A percentile compares a stretch with the other conserved stretches of the same genome.
Evolutionary conservation across 768 basidiomycete genomes (phyloP).

Genomic region (Psilocybe cyanescens): DNA sequence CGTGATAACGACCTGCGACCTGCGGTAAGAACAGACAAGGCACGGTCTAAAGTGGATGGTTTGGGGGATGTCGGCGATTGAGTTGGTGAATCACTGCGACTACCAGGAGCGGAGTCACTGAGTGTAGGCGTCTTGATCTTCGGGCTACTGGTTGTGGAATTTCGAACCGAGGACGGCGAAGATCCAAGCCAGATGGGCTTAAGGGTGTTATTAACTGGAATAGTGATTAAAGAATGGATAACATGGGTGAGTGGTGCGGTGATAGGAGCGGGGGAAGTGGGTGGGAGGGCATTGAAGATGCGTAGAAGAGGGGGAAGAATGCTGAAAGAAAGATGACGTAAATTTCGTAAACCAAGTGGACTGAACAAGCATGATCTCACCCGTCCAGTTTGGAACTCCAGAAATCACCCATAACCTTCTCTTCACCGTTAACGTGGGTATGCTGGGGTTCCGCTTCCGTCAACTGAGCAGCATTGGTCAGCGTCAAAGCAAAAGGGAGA

Average conservation of each 20-base stretch:
- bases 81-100: constrained; percentile 44
- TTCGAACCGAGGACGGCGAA: constrained; percentile 36
- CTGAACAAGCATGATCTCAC: constrained; percentile 41
- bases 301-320: constrained; percentile 74
- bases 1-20: constrained; percentile 56
- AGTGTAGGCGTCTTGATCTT: constrained; percentile 38
- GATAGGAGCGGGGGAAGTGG: constrained; percentile 65
- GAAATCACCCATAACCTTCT: constrained; percentile 68
- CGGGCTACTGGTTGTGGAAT: constrained; percentile 37
- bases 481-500: neutral
- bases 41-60: constrained; percentile 58
- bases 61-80: constrained; percentile 37
- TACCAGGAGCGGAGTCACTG: constrained; percentile 32
- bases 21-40: constrained; percentile 55
- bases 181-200: constrained; percentile 65
- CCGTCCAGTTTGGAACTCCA: constrained; percentile 77
- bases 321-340: constrained; percentile 35
- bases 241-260: constrained; percentile 77
- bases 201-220: constrained; percentile 67
- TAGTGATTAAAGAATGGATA: constrained; percentile 79
- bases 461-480: constrained; percentile 29
- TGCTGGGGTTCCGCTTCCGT: constrained; percentile 51
- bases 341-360: neutral
- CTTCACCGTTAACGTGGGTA: constrained; percentile 30
- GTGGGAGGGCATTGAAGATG: constrained; percentile 68